Conservation (phyloP, 441 rosid species). For the Bocquillonia castaneifolia region DNA sequence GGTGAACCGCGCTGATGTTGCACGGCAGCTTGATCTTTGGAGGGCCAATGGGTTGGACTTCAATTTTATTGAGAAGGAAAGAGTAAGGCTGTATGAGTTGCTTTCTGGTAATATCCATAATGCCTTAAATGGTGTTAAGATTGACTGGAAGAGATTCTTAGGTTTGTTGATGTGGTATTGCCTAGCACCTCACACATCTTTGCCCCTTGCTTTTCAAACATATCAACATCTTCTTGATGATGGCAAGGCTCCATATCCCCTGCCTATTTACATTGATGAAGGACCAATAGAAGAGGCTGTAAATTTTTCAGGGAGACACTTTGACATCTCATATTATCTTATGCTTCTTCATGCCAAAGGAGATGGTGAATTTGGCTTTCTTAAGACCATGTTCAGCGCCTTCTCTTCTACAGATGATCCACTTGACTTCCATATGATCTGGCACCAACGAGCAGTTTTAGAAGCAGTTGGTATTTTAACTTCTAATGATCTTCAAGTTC, state of each 20-base stretch:
- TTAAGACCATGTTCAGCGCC: constrained; percentile 88
- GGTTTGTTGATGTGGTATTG: constrained; percentile 96
- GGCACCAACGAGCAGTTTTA: constrained; percentile 87
- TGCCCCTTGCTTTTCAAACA: constrained; percentile 60
- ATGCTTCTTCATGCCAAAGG: constrained; percentile 90
- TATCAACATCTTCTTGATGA: constrained; percentile 64
- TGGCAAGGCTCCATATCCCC: constrained; percentile 75
- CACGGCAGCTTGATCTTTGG: constrained; percentile 82
- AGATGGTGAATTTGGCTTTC: constrained; percentile 45
- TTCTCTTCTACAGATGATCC: constrained; percentile 90
- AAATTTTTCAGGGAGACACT: constrained; percentile 40
- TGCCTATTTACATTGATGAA: constrained; percentile 84
- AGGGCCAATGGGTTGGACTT: constrained; percentile 82
- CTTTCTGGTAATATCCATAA: constrained; percentile 83
- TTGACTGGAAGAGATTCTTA: constrained; percentile 96
- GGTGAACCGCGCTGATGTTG: constrained; percentile 64
- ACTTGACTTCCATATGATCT: constrained; percentile 96
- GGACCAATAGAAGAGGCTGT: constrained; percentile 54
- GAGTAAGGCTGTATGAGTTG: constrained; percentile 78
- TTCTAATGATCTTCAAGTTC: constrained; percentile 82
- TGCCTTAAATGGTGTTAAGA: constrained; percentile 49
- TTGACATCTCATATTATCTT: constrained; percentile 86
- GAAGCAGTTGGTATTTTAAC: constrained; percentile 75
- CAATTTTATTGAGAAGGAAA: constrained; percentile 76
- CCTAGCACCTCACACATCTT: constrained; percentile 62